Percentiles rank a stretch among this genome's conserved stretches.
phyloP scores from a whole-genome alignment of 495 filamentous ascomycete species.

The Evernia prunastri region DNA sequence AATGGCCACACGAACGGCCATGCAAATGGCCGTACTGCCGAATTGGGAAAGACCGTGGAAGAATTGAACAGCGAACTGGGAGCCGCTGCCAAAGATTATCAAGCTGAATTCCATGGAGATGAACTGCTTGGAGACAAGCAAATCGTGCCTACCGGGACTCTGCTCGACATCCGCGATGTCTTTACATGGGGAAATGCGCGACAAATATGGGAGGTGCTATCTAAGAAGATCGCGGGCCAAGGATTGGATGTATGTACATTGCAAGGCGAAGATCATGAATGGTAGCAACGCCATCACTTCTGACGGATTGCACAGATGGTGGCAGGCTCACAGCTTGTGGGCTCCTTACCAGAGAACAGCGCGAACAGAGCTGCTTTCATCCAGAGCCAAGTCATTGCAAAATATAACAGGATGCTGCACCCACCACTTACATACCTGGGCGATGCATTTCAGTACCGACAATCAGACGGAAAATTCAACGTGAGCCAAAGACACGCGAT shows the following conservation, averaged over 20 bases:
- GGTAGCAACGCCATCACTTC: no score
- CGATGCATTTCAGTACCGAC: constrained; percentile 32
- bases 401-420: constrained; percentile 18
- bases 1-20: constrained; percentile 1
- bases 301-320: constrained; percentile 7
- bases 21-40: background rate
- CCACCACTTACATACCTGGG: constrained; percentile 23
- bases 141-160: background rate
- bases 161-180: constrained; percentile 7
- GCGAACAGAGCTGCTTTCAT: constrained; percentile 5
- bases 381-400: constrained; percentile 14
- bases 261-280: background rate
- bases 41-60: background rate
- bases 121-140: constrained; percentile 14
- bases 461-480: constrained; percentile 36
- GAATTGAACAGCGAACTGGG: constrained; percentile 6
- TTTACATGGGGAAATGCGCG: constrained; percentile 3
- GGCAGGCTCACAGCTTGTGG: constrained; percentile 16
- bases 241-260: constrained; percentile 8
- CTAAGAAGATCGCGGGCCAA: background rate
- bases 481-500: background rate
- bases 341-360: constrained; percentile 16
- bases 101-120: constrained; percentile 18
- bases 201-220: constrained; percentile 9
- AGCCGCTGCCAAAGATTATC: background rate